Evolutionary conservation across 129 eudicot genomes (phyloP).

Genomic region (Flaveria bidentis): DNA sequence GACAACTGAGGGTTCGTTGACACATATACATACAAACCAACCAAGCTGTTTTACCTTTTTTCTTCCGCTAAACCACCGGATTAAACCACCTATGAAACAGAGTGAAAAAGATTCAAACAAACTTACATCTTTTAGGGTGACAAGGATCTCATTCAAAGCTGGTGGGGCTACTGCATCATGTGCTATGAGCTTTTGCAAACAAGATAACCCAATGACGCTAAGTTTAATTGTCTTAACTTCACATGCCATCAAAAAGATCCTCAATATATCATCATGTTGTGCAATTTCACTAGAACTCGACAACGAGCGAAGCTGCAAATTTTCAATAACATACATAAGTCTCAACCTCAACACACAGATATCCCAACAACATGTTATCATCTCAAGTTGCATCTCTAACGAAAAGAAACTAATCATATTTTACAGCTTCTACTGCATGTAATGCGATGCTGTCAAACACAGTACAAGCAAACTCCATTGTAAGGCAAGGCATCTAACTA

Average conservation of each 20-base stretch:
- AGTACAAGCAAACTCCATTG: too few relatives aligned
- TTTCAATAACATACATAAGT: constrained; percentile 17
- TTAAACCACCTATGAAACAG: background rate
- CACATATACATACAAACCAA: background rate
- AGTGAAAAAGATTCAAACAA: constrained; percentile 5
- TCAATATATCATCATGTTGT: constrained; percentile 81
- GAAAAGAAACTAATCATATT: background rate
- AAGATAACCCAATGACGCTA: constrained; percentile 92
- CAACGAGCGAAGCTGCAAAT: constrained; percentile 79
- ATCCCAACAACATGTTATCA: constrained; percentile 18
- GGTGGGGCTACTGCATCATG: constrained; percentile 93
- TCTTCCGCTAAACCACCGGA: background rate
- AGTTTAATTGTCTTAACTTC: constrained; percentile 80
- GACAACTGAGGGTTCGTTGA: background rate
- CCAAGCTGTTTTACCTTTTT: background rate
- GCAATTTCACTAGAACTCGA: constrained; percentile 90
- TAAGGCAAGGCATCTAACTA: too few relatives aligned
- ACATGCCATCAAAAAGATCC: constrained; percentile 96
- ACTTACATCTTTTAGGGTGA: constrained; percentile 85
- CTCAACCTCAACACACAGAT: constrained; percentile 18
- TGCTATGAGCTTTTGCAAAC: constrained; percentile 93
- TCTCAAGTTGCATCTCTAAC: background rate
- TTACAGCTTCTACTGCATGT: constrained; percentile 6
- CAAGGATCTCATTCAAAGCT: constrained; percentile 82
- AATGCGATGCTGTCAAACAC: background rate